phyloP scores from a whole-genome alignment of 768 basidiomycete genomes.

The Lactarius sanguifluus region DNA sequence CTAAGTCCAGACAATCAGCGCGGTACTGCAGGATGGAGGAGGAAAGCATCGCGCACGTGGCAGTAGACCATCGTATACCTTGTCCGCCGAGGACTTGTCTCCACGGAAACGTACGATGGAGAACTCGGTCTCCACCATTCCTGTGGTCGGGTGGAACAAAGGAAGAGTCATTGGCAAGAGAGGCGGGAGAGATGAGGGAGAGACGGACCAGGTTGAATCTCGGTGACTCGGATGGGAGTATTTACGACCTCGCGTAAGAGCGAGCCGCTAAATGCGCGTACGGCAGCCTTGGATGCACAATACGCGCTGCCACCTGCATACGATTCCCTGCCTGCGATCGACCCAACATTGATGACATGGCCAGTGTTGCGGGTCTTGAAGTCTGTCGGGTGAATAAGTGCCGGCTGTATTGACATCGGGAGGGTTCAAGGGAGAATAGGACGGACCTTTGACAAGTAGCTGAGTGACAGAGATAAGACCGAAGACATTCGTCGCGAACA shows the following conservation, averaged over 20 bases:
- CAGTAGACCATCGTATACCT: constrained; percentile 86
- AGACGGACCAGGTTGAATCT: constrained; percentile 82
- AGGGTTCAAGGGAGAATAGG: constrained; percentile 44
- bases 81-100: constrained; percentile 75
- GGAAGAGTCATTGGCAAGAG: constrained; percentile 19
- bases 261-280: constrained; percentile 81
- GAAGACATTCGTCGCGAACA: constrained; percentile 58
- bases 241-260: constrained; percentile 86
- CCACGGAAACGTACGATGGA: constrained; percentile 89
- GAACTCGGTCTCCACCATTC: constrained; percentile 92
- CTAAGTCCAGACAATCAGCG: constrained; percentile 39
- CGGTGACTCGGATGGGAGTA: constrained; percentile 90
- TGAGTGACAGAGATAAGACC: constrained; percentile 86
- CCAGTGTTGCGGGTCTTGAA: constrained; percentile 51
- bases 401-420: constrained; percentile 5
- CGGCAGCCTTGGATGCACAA: constrained; percentile 86
- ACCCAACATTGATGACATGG: constrained; percentile 94
- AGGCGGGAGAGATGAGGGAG: constrained; percentile 1
- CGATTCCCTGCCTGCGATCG: constrained; percentile 70
- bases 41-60: constrained; percentile 59
- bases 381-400: constrained; percentile 37
- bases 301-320: constrained; percentile 93
- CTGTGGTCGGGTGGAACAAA: constrained; percentile 36
- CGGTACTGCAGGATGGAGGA: not conserved
- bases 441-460: constrained; percentile 42